These are phyloP conservation scores for Hypomontagnella submonticulosa DNA, from an alignment of 495 filamentous ascomycete genomes.

Conservation along the genomic window DNA sequence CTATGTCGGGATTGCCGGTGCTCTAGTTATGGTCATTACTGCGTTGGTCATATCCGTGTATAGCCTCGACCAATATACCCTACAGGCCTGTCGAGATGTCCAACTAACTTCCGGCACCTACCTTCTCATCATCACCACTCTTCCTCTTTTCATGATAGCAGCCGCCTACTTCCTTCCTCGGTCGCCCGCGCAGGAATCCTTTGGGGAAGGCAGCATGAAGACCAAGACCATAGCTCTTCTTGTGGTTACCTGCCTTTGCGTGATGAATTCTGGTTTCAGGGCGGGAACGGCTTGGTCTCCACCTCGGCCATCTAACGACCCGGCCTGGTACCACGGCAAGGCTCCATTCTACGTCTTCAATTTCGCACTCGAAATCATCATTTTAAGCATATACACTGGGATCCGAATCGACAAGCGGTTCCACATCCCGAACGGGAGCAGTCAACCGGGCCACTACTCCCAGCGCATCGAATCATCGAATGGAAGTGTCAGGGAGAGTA, in stretches of 20 bases:
- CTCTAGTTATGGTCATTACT: conserved; percentile 77
- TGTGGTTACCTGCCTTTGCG: conserved; percentile 63
- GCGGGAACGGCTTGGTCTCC: conserved; percentile 66
- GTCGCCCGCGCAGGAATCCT: conserved; percentile 66
- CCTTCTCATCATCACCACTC: conserved; percentile 74
- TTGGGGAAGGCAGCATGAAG: conserved; percentile 73
- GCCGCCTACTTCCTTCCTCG: conserved; percentile 62
- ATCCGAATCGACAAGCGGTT: conserved; percentile 80
- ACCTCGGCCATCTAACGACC: conserved; percentile 60
- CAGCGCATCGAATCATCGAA: conserved; percentile 17
- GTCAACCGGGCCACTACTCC: conserved; percentile 54
- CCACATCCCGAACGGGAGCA: conserved; percentile 67
- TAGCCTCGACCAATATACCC: conserved; percentile 64
- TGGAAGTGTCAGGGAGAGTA: conserved; percentile 8
- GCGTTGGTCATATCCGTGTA: conserved; percentile 71
- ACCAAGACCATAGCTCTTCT: conserved; percentile 72
- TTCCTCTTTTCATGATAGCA: conserved; percentile 75
- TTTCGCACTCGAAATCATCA: conserved; percentile 75
- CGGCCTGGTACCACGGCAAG: conserved; percentile 75
- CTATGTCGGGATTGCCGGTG: conserved; percentile 67
- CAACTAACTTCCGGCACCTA: conserved; percentile 75
- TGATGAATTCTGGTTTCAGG: conserved; percentile 75
- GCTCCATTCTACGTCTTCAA: conserved; percentile 83
- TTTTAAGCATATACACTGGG: conserved; percentile 70
- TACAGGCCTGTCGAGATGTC: conserved; percentile 66